A percentile compares a stretch with the other conserved stretches of the same genome.
These are phyloP conservation scores for Trichomonascus vanleenenianus DNA, from an alignment of 805 yeast genomes.

Conservation along the genomic window DNA sequence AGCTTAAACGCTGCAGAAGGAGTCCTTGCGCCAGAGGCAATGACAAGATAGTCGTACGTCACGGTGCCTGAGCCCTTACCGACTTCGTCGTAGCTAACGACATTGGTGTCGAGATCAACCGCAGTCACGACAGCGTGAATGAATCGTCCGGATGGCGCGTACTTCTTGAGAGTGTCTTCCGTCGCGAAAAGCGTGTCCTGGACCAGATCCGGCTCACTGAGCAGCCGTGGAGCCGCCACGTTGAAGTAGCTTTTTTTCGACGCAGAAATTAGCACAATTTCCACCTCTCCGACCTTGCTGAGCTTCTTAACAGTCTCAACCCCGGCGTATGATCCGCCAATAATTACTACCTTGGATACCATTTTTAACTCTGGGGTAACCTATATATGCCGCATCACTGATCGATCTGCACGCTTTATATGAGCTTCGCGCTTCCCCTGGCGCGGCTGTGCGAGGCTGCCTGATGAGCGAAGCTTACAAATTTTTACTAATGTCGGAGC, in stretches of 20 bases:
- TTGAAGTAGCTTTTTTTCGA: slow-evolving; percentile 9
- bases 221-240: slow-evolving; percentile 14
- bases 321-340: slow-evolving; percentile 7
- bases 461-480: too few relatives aligned
- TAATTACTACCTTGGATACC: neutral
- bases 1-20: slow-evolving; percentile 13
- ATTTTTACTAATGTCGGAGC: too few relatives aligned
- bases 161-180: neutral
- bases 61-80: slow-evolving; percentile 1
- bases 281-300: neutral
- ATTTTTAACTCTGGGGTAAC: neutral
- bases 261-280: slow-evolving; percentile 13
- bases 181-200: neutral
- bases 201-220: slow-evolving; percentile 11
- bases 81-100: slow-evolving; percentile 2
- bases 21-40: slow-evolving; percentile 18
- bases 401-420: too few relatives aligned
- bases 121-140: slow-evolving; percentile 12
- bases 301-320: slow-evolving; percentile 1
- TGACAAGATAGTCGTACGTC: slow-evolving; percentile 12
- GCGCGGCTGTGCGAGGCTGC: too few relatives aligned
- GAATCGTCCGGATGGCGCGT: slow-evolving; percentile 2
- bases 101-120: slow-evolving; percentile 10
- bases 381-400: too few relatives aligned
- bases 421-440: too few relatives aligned